Evolutionary conservation across 805 yeast species (phyloP), one percentile per base, ranked within the genome.

Genomic region (Kurtzmaniella fragi): DNA sequence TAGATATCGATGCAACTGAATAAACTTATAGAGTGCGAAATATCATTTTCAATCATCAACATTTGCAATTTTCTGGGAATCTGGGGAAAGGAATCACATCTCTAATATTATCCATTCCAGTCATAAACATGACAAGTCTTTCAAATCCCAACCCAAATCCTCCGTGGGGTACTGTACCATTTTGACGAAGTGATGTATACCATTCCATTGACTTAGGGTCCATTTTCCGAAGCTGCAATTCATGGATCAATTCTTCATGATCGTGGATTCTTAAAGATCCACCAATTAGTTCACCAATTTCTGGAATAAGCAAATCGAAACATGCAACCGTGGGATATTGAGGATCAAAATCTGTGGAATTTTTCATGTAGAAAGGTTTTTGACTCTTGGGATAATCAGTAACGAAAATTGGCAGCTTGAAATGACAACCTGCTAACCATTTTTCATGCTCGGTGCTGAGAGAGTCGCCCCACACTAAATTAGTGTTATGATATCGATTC

Each of bases 131-230:
- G 12, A 93, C 58, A 25, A 93, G 62, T 43, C 99, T 68, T 58
- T 93, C 99, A 48, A 90, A 78, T 0, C 99, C 99, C 70, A 93
- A 67, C 0, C 99, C 99, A 61, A 84, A 93, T 0, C 99, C 99
- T 35, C 99, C 99, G 56, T 91, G 98, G 0, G 97, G 96, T 16
- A 82, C 82, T 2, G 84, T 67, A 0, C 97, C 98, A 49, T 84
- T 80, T 44, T 67, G 67, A 43, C 99, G 70, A 7, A 84, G 67
- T 1, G 81, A 75, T 20, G 82, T 48, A 54, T 90, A 93, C 99
- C 99, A 93, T 25, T 75, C 70, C 58, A 93, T 58, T 14, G 77
- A 75, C 2, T 70, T 73, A 2, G 57, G 53, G 38, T 76, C 73
- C 90, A 89, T 84, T 2, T 64, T 65, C 39, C 84, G 61, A 3